Conservation (phyloP, 2,329 filamentous ascomycete genomes). For the Thielaviopsis populi region DNA sequence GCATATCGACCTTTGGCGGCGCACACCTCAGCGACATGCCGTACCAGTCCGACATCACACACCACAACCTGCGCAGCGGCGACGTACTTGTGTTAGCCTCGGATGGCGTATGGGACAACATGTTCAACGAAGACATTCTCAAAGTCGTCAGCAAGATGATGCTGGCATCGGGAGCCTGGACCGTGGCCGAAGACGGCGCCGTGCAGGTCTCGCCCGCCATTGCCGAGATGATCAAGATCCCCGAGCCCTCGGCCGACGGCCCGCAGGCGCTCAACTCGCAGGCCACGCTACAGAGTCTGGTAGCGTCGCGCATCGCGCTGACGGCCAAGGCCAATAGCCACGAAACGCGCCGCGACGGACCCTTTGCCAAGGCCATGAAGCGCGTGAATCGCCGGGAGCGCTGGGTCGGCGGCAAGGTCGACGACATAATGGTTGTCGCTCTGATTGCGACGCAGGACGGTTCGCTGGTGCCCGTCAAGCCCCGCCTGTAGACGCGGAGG, state of each 20-base stretch:
- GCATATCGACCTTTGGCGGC: conserved; percentile 72
- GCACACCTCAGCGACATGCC: conserved; percentile 69
- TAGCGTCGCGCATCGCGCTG: conserved; percentile 64
- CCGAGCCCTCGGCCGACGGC: conserved; percentile 20
- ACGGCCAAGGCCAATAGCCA: conserved; percentile 76
- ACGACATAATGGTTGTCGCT: conserved; percentile 84
- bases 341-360: conserved; percentile 69
- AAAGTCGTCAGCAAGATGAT: conserved; percentile 65
- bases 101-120: conserved; percentile 91
- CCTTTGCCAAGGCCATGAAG: conserved; percentile 89
- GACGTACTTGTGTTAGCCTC: conserved; percentile 90
- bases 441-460: conserved; percentile 57
- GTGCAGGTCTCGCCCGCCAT: conserved; percentile 50
- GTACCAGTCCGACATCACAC: conserved; percentile 65
- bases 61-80: conserved; percentile 66
- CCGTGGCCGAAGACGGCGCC: conserved; percentile 41
- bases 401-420: conserved; percentile 84
- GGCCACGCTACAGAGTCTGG: conserved; percentile 53
- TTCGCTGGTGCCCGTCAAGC: conserved; percentile 20
- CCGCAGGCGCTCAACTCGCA: conserved; percentile 11
- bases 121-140: conserved; percentile 80
- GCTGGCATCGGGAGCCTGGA: conserved; percentile 61
- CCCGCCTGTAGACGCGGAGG: conserved; percentile 22
- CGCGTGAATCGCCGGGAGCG: conserved; percentile 72
- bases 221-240: conserved; percentile 29